Evolutionary conservation across 495 filamentous ascomycete genomes (phyloP), one percentile per base, ranked within the genome.

Genomic region (Daldinia bambusicola): DNA sequence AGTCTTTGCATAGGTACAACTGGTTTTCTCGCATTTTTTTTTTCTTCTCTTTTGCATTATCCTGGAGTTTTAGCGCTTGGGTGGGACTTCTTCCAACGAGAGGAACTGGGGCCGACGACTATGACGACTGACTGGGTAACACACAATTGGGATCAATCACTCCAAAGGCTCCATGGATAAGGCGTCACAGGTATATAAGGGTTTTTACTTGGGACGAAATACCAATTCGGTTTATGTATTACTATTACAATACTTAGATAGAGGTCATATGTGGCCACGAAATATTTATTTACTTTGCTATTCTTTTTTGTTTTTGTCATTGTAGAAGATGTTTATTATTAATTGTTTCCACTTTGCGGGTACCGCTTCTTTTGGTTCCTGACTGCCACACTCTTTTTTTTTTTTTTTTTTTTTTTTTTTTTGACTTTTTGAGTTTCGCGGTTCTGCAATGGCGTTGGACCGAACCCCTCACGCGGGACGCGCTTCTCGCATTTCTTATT

Each of bases 51-150:
- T 66, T 65, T 70, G 73, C 73, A 75, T 77, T 72, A 63, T 67
- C 62, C 58, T 70, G 75, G 75, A 74, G 75, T 77, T 76, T 67
- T 64, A 67, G 63, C 59, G 57, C 43, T 62, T 69, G 56, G 75
- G 61, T 65, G 67, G 62, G 61, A 58, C 52, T 71, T 71, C 61
- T 38, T 32, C 62, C 71, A 18, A 37, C 70, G 73, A 26, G 70
- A 74, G 66, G 62, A 70, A 63, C 60, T 69, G 40, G 63, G 66
- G 59, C 68, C 68, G 70, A 74, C 31, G 67, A 66, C 43, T 61
- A 70, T 71, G 55, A 74, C 40, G 71, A 71, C 63, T 67, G 55
- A 71, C 63, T 67, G 55, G 63, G 56, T 67, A 50, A 20, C 16
- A 30, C 30, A 61, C 41, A 59, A 50, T 26, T 1, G 26, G 71